These are phyloP conservation scores for Psilocybe cubensis DNA, from an alignment of 768 basidiomycete species.

Conservation along the genomic window DNA sequence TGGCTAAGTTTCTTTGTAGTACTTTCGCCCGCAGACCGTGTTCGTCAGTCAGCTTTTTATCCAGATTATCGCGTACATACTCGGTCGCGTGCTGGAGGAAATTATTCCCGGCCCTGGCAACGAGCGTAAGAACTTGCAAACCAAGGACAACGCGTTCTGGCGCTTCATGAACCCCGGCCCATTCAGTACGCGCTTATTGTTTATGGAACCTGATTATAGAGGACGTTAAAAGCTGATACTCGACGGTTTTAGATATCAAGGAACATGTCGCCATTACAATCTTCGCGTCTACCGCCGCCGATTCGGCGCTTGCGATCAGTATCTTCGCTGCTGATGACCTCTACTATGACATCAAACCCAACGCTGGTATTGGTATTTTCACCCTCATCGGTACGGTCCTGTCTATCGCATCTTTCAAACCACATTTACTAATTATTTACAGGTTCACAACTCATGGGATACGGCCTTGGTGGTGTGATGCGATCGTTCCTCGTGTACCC, in stretches of 20 bases:
- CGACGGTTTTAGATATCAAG: slow-evolving; percentile 45
- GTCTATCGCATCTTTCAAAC: neutral
- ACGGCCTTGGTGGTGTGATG: slow-evolving; percentile 46
- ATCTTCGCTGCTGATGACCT: slow-evolving; percentile 60
- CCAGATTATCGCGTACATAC: slow-evolving; percentile 55
- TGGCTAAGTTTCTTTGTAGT: slow-evolving; percentile 31
- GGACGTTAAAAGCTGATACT: too few species aligned
- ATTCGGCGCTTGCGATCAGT: slow-evolving; percentile 59
- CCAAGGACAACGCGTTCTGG: slow-evolving; percentile 44
- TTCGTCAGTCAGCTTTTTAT: slow-evolving; percentile 53
- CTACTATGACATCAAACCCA: slow-evolving; percentile 47
- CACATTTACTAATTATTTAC: neutral
- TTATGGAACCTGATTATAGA: neutral
- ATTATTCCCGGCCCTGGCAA: slow-evolving; percentile 37
- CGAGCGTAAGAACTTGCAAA: slow-evolving; percentile 27
- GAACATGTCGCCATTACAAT: slow-evolving; percentile 69
- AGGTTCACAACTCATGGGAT: slow-evolving; percentile 44
- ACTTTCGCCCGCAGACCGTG: slow-evolving; percentile 56
- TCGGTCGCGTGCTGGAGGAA: slow-evolving; percentile 49
- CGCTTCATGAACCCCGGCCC: slow-evolving; percentile 63
- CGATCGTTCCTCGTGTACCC: slow-evolving; percentile 57
- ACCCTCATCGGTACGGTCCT: slow-evolving; percentile 35
- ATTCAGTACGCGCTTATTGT: slow-evolving; percentile 46
- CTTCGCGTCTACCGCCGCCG: slow-evolving; percentile 62
- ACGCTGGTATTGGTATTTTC: slow-evolving; percentile 46